Conservation (phyloP, 441 rosid species). For the Euphorbia schlechtendalii region DNA sequence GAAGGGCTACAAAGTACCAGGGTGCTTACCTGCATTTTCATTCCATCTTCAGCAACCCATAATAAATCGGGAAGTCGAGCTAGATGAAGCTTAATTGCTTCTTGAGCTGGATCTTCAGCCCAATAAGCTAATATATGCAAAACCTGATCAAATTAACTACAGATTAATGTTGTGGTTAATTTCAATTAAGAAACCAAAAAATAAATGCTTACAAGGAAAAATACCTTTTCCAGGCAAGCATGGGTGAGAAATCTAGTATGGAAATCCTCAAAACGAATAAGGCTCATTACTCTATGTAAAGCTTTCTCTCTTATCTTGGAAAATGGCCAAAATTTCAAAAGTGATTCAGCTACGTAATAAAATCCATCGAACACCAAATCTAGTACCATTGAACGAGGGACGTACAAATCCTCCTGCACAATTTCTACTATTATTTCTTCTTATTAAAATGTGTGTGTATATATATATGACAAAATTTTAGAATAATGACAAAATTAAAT, state of each 20-base stretch:
- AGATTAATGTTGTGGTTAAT: neutral
- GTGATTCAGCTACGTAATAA: conserved; percentile 31
- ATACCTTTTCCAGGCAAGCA: neutral
- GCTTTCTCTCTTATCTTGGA: neutral
- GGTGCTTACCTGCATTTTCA: conserved; percentile 82
- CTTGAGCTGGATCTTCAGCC: conserved; percentile 87
- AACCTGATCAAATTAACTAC: conserved; percentile 31
- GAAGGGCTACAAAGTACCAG: no score
- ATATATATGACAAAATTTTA: no score
- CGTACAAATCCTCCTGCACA: conserved; percentile 52
- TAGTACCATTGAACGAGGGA: conserved; percentile 44
- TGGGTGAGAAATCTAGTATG: neutral
- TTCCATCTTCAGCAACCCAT: conserved; percentile 96
- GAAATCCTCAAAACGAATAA: neutral
- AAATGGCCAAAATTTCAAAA: neutral
- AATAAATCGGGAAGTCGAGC: conserved; percentile 64
- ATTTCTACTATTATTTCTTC: neutral
- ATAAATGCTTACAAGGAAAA: no score
- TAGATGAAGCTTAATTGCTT: conserved; percentile 72
- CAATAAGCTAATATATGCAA: conserved; percentile 82
- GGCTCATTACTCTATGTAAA: neutral
- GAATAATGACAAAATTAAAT: no score
- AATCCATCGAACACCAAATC: conserved; percentile 43
- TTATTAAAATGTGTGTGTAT: neutral
- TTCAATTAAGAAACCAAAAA: neutral